phyloP scores from a whole-genome alignment of 495 filamentous ascomycete species.

The Chlorociboria aeruginascens region DNA sequence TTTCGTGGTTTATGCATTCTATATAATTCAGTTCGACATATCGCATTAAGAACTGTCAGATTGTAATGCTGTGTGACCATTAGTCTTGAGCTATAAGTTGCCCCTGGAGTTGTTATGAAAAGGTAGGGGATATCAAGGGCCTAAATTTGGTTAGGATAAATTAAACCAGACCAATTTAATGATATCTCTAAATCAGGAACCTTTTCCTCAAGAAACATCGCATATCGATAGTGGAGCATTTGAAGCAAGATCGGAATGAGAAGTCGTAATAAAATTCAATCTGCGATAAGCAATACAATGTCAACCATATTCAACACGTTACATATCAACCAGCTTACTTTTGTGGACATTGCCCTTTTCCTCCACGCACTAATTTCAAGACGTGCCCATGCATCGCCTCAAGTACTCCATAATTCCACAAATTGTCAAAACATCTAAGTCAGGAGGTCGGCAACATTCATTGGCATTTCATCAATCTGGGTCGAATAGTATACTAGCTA shows the following conservation, averaged over 20 bases:
- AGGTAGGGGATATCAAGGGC: too few relatives aligned
- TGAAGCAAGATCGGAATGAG: not conserved
- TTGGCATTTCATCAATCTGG: conserved; percentile 99
- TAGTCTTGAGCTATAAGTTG: too few relatives aligned
- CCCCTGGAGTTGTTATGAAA: too few relatives aligned
- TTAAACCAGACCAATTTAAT: too few relatives aligned
- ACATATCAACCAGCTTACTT: conserved; percentile 1
- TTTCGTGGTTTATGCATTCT: too few relatives aligned
- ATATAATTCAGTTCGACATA: too few relatives aligned
- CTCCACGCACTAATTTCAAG: conserved; percentile 9
- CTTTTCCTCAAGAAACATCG: too few relatives aligned
- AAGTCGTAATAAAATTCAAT: not conserved
- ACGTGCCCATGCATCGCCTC: conserved; percentile 3
- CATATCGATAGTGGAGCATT: too few relatives aligned
- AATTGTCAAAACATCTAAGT: conserved; percentile 1
- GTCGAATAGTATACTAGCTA: conserved; percentile 78
- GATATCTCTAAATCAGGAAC: too few relatives aligned
- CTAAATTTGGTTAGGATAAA: too few relatives aligned
- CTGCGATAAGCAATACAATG: not conserved
- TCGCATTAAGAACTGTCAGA: too few relatives aligned
- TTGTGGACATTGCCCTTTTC: conserved; percentile 12
- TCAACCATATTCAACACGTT: not conserved
- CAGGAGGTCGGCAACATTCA: conserved; percentile 73
- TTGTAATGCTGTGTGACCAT: too few relatives aligned
- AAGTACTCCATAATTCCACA: not conserved